These are phyloP conservation scores for Coleophoma cylindrospora DNA, from an alignment of 2,329 filamentous ascomycete genomes.

Conservation along the genomic window DNA sequence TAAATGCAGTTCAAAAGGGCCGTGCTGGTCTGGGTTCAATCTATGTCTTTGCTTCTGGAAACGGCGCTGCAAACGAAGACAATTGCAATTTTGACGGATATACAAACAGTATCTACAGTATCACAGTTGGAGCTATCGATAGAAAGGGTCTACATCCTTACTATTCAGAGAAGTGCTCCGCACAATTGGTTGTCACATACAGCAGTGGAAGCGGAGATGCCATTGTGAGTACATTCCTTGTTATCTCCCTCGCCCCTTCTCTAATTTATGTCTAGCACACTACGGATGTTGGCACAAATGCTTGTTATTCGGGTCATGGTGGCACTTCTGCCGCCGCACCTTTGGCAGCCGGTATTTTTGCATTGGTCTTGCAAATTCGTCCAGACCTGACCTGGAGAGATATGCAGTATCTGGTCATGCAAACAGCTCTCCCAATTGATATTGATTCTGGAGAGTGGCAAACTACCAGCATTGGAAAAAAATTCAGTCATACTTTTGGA, in stretches of 20 bases:
- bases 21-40: constrained; percentile 80
- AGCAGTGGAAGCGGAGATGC: constrained; percentile 84
- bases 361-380: constrained; percentile 77
- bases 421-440: constrained; percentile 79
- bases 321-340: constrained; percentile 95
- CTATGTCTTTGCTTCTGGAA: constrained; percentile 95
- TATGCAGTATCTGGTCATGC: constrained; percentile 82
- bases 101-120: constrained; percentile 98
- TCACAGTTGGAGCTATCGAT: constrained; percentile 92
- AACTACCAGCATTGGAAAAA: constrained; percentile 71
- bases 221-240: constrained; percentile 50
- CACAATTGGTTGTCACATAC: constrained; percentile 92
- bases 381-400: constrained; percentile 92
- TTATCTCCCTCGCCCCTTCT: constrained; percentile 3
- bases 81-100: constrained; percentile 99
- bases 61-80: constrained; percentile 80
- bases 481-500: constrained; percentile 91
- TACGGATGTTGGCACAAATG: constrained; percentile 82
- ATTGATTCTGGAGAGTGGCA: constrained; percentile 74
- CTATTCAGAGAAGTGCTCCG: constrained; percentile 95
- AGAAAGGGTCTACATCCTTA: constrained; percentile 83
- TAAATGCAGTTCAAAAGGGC: constrained; percentile 87
- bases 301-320: constrained; percentile 78
- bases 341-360: constrained; percentile 86
- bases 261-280: constrained; percentile 58